Base-by-base conservation (phyloP, 164 flowering plant species). In the Vitis labrusca region DNA sequence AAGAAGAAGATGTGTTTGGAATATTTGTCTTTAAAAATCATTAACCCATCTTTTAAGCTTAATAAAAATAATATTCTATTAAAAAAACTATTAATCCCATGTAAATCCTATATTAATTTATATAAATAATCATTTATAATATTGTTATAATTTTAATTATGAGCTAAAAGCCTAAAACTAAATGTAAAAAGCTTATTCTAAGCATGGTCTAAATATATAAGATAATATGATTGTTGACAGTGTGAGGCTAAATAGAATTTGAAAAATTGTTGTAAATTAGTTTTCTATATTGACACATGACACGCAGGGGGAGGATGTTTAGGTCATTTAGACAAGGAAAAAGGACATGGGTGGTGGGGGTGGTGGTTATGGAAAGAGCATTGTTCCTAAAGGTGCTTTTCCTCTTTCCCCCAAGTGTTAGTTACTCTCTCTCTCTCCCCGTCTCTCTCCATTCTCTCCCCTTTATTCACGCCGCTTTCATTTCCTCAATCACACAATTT, bases 391-490 rank as follows among this genome's bases (percentile, higher is more conserved):
- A 81, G 74, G 30, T 64, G 67, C 65, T 72, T 63, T 70, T 2
- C 44, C n/a, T 57, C 1, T 50, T 73, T 52, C 61, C 44, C 44
- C 44, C 44, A 37, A 62, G 50, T 67, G 74, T 59, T 69, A 65
- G 61, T 74, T 70, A 54, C 15, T 61, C 59, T 55, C 54, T 74
- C 63, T 50, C 57, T 64, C 60, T 32, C 66, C 10, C 71, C 27
- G 19, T 72, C 65, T 59, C 64, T 66, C 59, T 23, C 73, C 72
- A 62, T n/a, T 75, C 63, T 66, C 59, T 15, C 19, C 50, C 88
- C 86, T 78, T 78, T 71, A 85, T 78, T 85, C 85, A 83, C 90
- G 88, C 84, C 85, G 81, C 77, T 69, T 68, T 80, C 64, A 50
- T 77, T 72, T 50, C 71, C 30, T 15, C 23, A 72, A 50, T 67